phyloP scores from a whole-genome alignment of 148 eudicot species.

The Diospyros kaki region DNA sequence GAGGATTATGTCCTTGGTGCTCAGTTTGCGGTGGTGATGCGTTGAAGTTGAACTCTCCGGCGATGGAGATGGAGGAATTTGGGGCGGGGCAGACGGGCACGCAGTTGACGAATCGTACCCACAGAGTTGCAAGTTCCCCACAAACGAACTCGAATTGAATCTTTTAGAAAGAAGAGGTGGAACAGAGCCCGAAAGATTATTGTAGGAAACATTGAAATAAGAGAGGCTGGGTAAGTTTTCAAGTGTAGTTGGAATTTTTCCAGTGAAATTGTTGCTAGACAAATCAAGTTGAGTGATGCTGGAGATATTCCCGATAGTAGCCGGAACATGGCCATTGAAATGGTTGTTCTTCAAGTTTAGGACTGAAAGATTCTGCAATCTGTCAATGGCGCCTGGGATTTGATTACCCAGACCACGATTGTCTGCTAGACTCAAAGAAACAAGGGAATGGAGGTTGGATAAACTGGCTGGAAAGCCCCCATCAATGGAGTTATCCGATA shows the following conservation, averaged over 20 bases:
- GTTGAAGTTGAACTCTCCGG: background rate
- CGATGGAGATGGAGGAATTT: slow-evolving; percentile 24
- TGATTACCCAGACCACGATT: slow-evolving; percentile 18
- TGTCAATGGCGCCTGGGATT: slow-evolving; percentile 24
- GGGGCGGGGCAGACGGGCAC: slow-evolving; percentile 46
- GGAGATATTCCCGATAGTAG: slow-evolving; percentile 30
- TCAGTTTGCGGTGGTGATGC: slow-evolving; percentile 24
- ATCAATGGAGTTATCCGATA: slow-evolving; percentile 40
- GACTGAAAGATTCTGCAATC: slow-evolving; percentile 36
- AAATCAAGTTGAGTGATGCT: slow-evolving; percentile 36
- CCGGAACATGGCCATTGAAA: slow-evolving; percentile 41
- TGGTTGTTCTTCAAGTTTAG: slow-evolving; percentile 42
- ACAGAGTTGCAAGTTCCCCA: slow-evolving; percentile 51
- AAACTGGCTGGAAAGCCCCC: slow-evolving; percentile 42
- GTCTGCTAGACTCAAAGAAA: slow-evolving; percentile 18
- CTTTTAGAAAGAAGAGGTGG: slow-evolving; percentile 32
- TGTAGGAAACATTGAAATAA: slow-evolving; percentile 55
- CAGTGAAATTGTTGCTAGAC: slow-evolving; percentile 46
- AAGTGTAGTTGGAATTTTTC: slow-evolving; percentile 39
- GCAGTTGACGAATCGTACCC: slow-evolving; percentile 47
- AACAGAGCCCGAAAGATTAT: slow-evolving; percentile 44
- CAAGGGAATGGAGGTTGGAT: slow-evolving; percentile 26
- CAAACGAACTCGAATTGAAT: slow-evolving; percentile 40
- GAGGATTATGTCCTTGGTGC: slow-evolving; percentile 56
- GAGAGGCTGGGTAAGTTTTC: slow-evolving; percentile 40